Evolutionary conservation across 2,329 filamentous ascomycete species (phyloP).

Genomic region (Coniochaeta sp.): DNA sequence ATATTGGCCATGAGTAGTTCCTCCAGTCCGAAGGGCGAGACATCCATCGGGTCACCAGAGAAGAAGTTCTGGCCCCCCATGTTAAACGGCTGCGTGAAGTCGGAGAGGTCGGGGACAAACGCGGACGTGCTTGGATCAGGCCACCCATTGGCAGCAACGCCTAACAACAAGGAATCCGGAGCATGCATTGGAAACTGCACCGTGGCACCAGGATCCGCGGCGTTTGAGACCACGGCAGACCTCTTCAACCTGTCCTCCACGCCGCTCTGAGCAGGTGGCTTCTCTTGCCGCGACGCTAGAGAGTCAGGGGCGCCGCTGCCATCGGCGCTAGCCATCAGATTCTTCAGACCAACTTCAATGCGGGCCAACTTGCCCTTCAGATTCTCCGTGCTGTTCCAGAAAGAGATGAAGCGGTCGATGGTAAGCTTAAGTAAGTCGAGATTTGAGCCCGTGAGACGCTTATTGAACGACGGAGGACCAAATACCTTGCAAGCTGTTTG

Average conservation of each 20-base stretch:
- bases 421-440: slow-evolving; percentile 8
- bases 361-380: slow-evolving; percentile 6
- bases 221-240: background rate
- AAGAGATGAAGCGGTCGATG: slow-evolving; percentile 8
- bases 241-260: background rate
- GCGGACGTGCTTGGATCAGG: slow-evolving; percentile 1
- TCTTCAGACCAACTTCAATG: slow-evolving; percentile 8
- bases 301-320: background rate
- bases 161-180: background rate
- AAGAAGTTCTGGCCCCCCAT: slow-evolving; percentile 4
- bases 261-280: background rate
- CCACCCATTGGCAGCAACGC: background rate
- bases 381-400: slow-evolving; percentile 12
- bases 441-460: slow-evolving; percentile 5
- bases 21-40: slow-evolving; percentile 9
- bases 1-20: slow-evolving; percentile 7
- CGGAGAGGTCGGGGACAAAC: slow-evolving; percentile 1
- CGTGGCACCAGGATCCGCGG: background rate
- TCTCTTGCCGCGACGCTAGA: background rate
- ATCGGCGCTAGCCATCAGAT: slow-evolving; percentile 4
- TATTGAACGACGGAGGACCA: slow-evolving; percentile 7
- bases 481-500: slow-evolving; percentile 13
- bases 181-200: background rate
- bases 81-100: slow-evolving; percentile 6
- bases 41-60: slow-evolving; percentile 5